These are phyloP conservation scores for Trichoderma polysporum DNA, from an alignment of 2,329 filamentous ascomycete species.

Conservation along the genomic window DNA sequence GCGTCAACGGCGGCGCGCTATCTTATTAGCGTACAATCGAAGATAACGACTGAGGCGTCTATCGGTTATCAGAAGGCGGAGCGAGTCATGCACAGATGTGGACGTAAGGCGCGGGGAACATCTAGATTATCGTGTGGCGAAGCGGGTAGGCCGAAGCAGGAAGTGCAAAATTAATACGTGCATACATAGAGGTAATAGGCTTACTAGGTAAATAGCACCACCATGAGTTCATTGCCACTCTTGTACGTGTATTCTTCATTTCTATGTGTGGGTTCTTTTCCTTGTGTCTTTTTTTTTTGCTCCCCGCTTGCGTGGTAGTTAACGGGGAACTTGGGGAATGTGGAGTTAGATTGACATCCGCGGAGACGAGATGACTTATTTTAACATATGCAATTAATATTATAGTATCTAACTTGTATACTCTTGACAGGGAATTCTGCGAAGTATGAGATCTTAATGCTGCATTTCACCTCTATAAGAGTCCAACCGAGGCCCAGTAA, in stretches of 20 bases:
- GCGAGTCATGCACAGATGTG: neutral
- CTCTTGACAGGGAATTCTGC: neutral
- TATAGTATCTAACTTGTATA: neutral
- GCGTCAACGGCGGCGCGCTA: conserved; percentile 8
- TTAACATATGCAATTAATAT: neutral
- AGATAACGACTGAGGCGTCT: conserved; percentile 2
- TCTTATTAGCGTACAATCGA: neutral
- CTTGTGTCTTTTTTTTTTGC: neutral
- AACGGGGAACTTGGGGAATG: neutral
- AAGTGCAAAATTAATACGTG: neutral
- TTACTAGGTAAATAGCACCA: neutral
- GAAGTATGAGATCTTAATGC: neutral
- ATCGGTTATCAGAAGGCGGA: neutral
- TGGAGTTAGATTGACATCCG: neutral
- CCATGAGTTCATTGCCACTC: neutral
- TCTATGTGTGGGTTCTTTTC: too few species aligned
- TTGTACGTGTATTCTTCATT: neutral
- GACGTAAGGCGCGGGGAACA: neutral
- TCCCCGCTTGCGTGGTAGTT: neutral
- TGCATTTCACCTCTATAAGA: neutral
- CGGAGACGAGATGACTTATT: neutral
- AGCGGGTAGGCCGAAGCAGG: neutral
- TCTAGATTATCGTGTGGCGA: neutral
- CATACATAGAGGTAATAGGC: neutral
- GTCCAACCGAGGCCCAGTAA: conserved; percentile 25